phyloP scores from a whole-genome alignment of 2,329 filamentous ascomycete species.

The Blumeriella jaapii region DNA sequence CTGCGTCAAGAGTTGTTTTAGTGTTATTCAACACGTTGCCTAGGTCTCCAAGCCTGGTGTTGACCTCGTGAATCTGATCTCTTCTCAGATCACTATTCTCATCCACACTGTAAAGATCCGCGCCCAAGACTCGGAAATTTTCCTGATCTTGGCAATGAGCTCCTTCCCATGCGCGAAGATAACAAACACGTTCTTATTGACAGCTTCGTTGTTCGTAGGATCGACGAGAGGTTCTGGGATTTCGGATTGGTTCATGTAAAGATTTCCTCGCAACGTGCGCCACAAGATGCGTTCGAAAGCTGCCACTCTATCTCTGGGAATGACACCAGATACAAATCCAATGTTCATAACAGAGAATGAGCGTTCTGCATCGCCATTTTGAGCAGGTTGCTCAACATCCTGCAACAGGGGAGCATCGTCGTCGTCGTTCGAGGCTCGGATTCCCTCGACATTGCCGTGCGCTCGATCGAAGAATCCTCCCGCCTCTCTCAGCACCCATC shows the following conservation, averaged over 20 bases:
- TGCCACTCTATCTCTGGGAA: slow-evolving; percentile 81
- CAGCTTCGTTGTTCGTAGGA: slow-evolving; percentile 80
- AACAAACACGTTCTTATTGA: slow-evolving; percentile 97
- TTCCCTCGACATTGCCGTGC: slow-evolving; percentile 93
- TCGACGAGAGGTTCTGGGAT: slow-evolving; percentile 89
- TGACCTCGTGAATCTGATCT: slow-evolving; percentile 96
- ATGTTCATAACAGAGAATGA: slow-evolving; percentile 98
- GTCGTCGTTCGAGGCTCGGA: slow-evolving; percentile 74
- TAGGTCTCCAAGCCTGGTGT: slow-evolving; percentile 81
- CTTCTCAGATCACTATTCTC: slow-evolving; percentile 92
- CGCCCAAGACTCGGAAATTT: slow-evolving; percentile 98
- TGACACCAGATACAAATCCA: slow-evolving; percentile 94
- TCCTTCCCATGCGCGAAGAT: slow-evolving; percentile 99
- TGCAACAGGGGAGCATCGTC: slow-evolving; percentile 86
- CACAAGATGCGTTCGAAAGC: slow-evolving; percentile 96
- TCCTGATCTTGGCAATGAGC: slow-evolving; percentile 95
- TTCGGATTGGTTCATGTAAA: slow-evolving; percentile 99
- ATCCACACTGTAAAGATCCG: slow-evolving; percentile 91
- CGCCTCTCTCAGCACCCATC: slow-evolving; percentile 92
- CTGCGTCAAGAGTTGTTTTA: slow-evolving; percentile 83
- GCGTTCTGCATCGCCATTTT: slow-evolving; percentile 51
- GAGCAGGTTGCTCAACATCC: slow-evolving; percentile 82
- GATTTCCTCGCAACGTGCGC: slow-evolving; percentile 90
- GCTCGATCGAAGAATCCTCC: slow-evolving; percentile 96
- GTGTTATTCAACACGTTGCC: slow-evolving; percentile 90